Evolutionary conservation across 495 filamentous ascomycete genomes (phyloP).

Genomic region (Trichoderma reesei): DNA sequence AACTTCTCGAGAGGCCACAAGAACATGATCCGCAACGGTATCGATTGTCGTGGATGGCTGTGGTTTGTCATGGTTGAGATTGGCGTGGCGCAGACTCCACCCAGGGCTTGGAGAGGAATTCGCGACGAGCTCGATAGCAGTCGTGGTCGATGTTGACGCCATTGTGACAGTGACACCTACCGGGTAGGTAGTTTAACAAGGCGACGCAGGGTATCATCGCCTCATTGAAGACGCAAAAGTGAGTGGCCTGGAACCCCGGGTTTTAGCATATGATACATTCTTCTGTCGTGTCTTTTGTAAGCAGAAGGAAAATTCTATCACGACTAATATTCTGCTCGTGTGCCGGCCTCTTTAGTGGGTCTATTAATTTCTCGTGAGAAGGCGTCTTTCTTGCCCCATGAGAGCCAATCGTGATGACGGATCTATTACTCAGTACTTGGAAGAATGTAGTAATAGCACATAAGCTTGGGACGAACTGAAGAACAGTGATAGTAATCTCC

Average conservation of each 20-base stretch:
- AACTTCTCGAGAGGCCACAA: slow-evolving; percentile 39
- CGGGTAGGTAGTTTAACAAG: too few species aligned
- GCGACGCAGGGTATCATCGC: too few species aligned
- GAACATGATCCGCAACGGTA: slow-evolving; percentile 27
- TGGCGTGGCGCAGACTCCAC: neutral
- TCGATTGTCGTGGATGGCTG: neutral
- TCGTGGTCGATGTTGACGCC: neutral
- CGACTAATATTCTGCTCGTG: neutral
- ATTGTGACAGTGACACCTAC: neutral
- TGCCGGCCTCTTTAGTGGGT: too few species aligned
- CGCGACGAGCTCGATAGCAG: neutral
- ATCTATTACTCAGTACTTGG: neutral
- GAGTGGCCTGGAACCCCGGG: too few species aligned
- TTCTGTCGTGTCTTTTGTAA: neutral
- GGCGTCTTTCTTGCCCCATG: neutral
- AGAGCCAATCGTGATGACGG: neutral
- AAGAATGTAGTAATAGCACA: neutral
- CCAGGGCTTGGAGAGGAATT: neutral
- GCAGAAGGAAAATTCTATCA: neutral
- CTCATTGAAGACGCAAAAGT: too few species aligned
- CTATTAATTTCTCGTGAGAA: neutral
- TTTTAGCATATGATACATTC: too few species aligned
- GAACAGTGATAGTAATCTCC: too few species aligned
- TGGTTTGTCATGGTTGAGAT: neutral
- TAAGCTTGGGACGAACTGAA: too few species aligned